Evolutionary conservation across 2,329 filamentous ascomycete genomes (phyloP), one percentile per base, ranked within the genome.

Genomic region (Clonostachys solani): DNA sequence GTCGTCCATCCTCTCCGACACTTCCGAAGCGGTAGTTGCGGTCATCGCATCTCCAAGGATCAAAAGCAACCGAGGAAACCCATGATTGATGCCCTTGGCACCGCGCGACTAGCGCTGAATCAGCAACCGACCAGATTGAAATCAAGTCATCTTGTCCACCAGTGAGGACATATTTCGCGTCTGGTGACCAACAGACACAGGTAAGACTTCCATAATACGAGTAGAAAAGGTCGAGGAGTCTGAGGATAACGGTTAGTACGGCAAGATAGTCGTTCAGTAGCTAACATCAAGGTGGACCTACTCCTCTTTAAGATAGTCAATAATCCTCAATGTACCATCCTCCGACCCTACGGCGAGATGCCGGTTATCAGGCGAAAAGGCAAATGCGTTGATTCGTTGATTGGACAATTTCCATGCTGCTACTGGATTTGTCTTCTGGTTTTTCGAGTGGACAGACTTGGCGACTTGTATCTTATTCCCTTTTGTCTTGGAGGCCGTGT

Each of bases 111-210:
- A 99, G 83, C 46, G 84, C 81, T 42, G 83, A 84, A 59, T 97
- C 94, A 38, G 84, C 79, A 36, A 96, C 77, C 15, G 86, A 94
- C 94, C 94, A 99, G 56, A 99, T 96, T 1, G 91, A 95, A 12
- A 99, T 87, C 10, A 97, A 74, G 63, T 99, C 94, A 63, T 99
- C 94, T 67, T 97, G 92, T 5, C 94, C 92, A 45, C 94, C 94
- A 0, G 94, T 96, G 16, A 99, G 75, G 45, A 99, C 84, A 64
- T 97, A 99, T 63, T 95, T 92, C 45, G 91, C 92, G 61, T 99
- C 94, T 10, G 94, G 94, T 7, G 92, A 96, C 94, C 94, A 99
- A 68, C 90, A 95, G 3, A 96, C 91, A 60, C 91, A 96, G 41
- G 87, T 87, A 51, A 99, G 77, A 4, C 90, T 92, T 42, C 94